phyloP scores from a whole-genome alignment of 352 stramenopile species.

The Halophytophthora batemanensis region DNA sequence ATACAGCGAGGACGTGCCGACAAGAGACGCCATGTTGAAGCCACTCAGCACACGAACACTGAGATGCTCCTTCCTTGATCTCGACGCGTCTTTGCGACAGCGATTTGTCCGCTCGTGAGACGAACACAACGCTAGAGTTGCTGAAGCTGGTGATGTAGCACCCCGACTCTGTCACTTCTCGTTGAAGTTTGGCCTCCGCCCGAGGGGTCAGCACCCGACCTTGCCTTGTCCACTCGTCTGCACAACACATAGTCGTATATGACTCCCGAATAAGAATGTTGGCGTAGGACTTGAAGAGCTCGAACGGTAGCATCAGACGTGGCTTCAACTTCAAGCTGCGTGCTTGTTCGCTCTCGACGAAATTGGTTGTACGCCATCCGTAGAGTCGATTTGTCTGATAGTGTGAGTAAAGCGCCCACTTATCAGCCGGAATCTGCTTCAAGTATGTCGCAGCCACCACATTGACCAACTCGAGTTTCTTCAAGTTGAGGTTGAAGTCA shows the following conservation, averaged over 20 bases:
- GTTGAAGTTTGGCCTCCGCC: no score
- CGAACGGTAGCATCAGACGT: background rate
- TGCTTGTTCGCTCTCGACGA: constrained; percentile 1
- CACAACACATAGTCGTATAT: no score
- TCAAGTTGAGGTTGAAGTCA: no score
- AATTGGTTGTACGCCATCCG: constrained; percentile 12
- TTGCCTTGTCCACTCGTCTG: background rate
- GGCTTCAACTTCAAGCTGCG: background rate
- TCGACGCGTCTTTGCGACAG: no score
- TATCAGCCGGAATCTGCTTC: background rate
- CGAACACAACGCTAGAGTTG: no score
- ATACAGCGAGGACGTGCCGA: background rate
- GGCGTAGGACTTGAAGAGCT: background rate
- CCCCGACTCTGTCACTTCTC: no score
- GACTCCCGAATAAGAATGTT: background rate
- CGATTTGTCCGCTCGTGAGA: no score
- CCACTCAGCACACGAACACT: background rate
- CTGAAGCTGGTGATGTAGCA: no score
- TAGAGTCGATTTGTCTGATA: background rate
- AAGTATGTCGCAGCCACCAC: background rate
- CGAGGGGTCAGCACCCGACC: background rate
- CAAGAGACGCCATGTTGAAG: background rate
- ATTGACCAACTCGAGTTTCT: constrained; percentile 6
- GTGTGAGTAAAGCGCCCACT: constrained; percentile 13
- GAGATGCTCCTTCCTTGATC: no score